These are phyloP conservation scores for Xylaria sp. DNA, from an alignment of 2,329 filamentous ascomycete genomes.

Conservation along the genomic window DNA sequence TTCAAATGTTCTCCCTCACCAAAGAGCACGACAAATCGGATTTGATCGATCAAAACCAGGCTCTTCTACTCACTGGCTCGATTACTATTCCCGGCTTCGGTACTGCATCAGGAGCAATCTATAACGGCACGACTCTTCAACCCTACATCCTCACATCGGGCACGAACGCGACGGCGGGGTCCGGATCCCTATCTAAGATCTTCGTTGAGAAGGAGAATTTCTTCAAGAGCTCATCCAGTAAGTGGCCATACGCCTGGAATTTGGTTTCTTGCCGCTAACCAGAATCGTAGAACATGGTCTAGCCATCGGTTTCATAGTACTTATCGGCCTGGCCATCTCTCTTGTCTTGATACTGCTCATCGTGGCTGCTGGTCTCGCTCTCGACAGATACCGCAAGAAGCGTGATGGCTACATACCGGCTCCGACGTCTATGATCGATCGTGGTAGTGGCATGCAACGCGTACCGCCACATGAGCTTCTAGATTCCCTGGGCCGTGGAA, in stretches of 20 bases:
- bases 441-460: slow-evolving; percentile 66
- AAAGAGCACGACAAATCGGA: slow-evolving; percentile 72
- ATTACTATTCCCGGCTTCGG: slow-evolving; percentile 81
- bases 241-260: slow-evolving; percentile 49
- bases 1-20: slow-evolving; percentile 83
- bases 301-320: slow-evolving; percentile 79
- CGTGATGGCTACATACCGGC: slow-evolving; percentile 85
- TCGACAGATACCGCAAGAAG: slow-evolving; percentile 80
- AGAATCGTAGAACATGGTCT: slow-evolving; percentile 63
- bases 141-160: slow-evolving; percentile 85
- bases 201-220: slow-evolving; percentile 86
- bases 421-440: slow-evolving; percentile 72
- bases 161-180: slow-evolving; percentile 68
- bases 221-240: slow-evolving; percentile 72
- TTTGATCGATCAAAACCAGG: slow-evolving; percentile 73
- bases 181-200: slow-evolving; percentile 77
- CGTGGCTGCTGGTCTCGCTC: slow-evolving; percentile 77
- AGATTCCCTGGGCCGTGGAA: slow-evolving; percentile 62
- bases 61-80: slow-evolving; percentile 85
- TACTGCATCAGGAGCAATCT: slow-evolving; percentile 85
- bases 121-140: slow-evolving; percentile 80
- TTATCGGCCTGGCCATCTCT: slow-evolving; percentile 83
- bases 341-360: slow-evolving; percentile 81
- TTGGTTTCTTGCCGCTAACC: slow-evolving; percentile 29
- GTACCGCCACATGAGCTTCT: slow-evolving; percentile 71